Base-by-base conservation (phyloP, 345 rosid species). In the Salix exigua region DNA sequence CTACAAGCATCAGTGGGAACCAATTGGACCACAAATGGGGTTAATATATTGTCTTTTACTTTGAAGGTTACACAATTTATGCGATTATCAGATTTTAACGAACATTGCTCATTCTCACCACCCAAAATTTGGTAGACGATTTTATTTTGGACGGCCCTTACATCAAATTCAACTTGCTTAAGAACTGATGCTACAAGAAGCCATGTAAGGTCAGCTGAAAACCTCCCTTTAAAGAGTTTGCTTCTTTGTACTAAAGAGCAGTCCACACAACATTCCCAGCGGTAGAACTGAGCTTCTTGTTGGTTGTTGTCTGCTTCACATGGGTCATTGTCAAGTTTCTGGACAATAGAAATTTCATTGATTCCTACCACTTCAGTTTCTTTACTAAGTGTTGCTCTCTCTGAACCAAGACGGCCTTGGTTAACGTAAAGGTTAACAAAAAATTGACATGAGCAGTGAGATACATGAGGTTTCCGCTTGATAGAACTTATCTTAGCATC, bases 401-500 rank as follows among this genome's bases (percentile, higher is more conserved):
- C 96, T 2, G 77, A 84, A 66, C 92, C 89, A 48, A 90, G 86
- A 70, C 87, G 88, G 66, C 91, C 85, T 77, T 87, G 87, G 74
- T 87, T 83, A 71, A 82, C 77, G 72, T 89, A 89, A 17, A 87
- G 74, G 46, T 84, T 89, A 14, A 95, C 81, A 46, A 89, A 85
- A 73, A 92, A 90, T 72, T 83, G 82, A 81, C 97, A 95, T 31
- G 68, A 80, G 81, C 97, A 95, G 50, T 84, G 79, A 17, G 83
- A 64, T 64, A 83, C 89, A 70, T 93, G 97, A 69, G 89, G 94
- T 82, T 82, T 88, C 79, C 99, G 88, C 89, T 91, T 87, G 28
- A 95, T 85, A 13, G 96, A 89, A 74, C 81, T 86, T 79, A 93
- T 91, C 78, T 79, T 88, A 73, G 91, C 99, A 88, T 95, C 97